Conservation (phyloP, 176 grass and related monocot genomes). For the Stipa capillata region DNA sequence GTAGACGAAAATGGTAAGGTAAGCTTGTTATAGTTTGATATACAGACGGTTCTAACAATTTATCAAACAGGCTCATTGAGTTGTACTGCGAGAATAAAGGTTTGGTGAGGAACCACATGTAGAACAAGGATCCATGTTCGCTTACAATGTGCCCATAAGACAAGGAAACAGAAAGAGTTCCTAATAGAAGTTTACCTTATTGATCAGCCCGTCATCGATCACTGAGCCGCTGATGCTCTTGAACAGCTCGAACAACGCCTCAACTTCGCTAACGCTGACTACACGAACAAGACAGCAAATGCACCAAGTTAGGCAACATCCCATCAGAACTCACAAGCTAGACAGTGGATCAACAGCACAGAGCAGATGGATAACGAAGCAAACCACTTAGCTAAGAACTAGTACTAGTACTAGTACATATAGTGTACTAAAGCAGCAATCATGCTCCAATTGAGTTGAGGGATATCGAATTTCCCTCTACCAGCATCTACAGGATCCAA, state of each 20-base stretch:
- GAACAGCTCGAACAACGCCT: constrained; percentile 90
- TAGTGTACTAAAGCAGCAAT: no score
- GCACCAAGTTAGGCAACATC: background rate
- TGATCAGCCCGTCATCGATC: constrained; percentile 86
- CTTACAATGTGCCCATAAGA: background rate
- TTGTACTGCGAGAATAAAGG: background rate
- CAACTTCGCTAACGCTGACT: constrained; percentile 94
- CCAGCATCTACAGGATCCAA: background rate
- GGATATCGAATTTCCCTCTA: no score
- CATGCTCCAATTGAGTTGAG: no score
- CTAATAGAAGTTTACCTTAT: constrained; percentile 42
- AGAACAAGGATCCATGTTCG: background rate
- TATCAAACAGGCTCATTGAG: background rate
- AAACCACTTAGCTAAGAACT: background rate
- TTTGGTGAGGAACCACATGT: background rate
- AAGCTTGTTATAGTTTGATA: background rate
- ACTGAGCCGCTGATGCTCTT: constrained; percentile 94
- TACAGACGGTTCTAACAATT: background rate
- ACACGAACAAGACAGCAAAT: background rate
- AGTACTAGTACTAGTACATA: background rate
- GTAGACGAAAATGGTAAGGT: background rate
- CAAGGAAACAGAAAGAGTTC: background rate
- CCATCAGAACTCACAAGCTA: background rate
- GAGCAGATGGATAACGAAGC: background rate
- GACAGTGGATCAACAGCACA: background rate